phyloP scores from a whole-genome alignment of 164 flowering plant species.

The Sedum album region DNA sequence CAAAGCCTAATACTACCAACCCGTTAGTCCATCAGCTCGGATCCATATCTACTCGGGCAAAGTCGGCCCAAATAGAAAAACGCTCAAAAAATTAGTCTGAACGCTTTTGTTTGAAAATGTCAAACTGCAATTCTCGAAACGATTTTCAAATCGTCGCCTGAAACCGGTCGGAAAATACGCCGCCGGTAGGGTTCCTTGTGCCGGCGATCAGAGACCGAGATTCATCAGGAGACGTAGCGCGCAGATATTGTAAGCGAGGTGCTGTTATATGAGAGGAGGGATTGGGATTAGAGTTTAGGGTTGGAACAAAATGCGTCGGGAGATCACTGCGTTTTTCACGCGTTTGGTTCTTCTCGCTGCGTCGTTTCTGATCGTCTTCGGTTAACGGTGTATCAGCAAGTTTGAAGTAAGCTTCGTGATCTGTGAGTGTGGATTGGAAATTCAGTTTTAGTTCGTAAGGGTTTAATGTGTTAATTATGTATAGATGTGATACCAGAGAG shows the following conservation, averaged over 20 bases:
- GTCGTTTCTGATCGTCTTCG: constrained; percentile 33
- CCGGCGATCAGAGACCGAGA: neutral
- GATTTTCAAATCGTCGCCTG: neutral
- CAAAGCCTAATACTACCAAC: neutral
- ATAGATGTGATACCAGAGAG: no score
- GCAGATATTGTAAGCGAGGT: neutral
- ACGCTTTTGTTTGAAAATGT: neutral
- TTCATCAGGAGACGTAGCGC: neutral
- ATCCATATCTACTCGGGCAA: neutral
- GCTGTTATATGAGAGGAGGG: neutral
- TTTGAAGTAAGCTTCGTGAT: constrained; percentile 7
- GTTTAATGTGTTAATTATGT: no score
- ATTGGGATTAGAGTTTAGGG: neutral
- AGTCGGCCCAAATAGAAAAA: no score
- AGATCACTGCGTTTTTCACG: constrained; percentile 29
- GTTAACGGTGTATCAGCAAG: constrained; percentile 21
- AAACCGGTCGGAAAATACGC: neutral
- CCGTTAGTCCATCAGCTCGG: neutral
- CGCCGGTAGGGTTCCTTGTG: neutral
- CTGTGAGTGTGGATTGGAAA: neutral
- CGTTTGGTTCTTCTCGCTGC: constrained; percentile 33
- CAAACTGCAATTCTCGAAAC: neutral
- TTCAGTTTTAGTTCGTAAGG: neutral
- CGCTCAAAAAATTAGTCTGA: no score
- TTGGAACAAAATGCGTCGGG: constrained; percentile 35